Evolutionary conservation across 805 yeast genomes (phyloP).

Genomic region (Candida insectorum): DNA sequence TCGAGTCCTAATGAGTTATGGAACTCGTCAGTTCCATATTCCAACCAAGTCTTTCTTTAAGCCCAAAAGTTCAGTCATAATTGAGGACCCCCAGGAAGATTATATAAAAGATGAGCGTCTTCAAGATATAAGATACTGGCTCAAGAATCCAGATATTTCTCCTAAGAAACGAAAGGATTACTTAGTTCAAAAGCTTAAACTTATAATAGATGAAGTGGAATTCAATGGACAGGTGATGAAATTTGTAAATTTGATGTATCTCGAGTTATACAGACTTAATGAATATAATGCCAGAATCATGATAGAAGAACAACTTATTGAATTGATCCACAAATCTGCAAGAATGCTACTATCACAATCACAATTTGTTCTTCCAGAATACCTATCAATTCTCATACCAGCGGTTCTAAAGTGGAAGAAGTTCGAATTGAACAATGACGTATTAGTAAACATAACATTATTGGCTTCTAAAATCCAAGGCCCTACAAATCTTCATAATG

Average conservation of each 20-base stretch:
- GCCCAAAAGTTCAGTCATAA: constrained; percentile 3
- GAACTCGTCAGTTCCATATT: too few species aligned
- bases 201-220: constrained; percentile 4
- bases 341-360: constrained; percentile 3
- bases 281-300: not conserved
- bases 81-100: constrained; percentile 12
- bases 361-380: constrained; percentile 20
- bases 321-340: constrained; percentile 4
- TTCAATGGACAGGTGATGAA: constrained; percentile 3
- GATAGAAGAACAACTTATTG: not conserved
- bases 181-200: constrained; percentile 4
- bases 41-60: too few species aligned
- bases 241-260: constrained; percentile 7
- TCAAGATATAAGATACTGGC: constrained; percentile 9
- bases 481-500: constrained; percentile 1
- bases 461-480: constrained; percentile 19
- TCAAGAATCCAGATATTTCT: constrained; percentile 8
- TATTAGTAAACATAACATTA: constrained; percentile 24
- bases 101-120: constrained; percentile 3
- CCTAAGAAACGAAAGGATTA: not conserved
- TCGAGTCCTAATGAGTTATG: too few species aligned
- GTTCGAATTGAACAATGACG: constrained; percentile 14
- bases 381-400: constrained; percentile 22
- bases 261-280: constrained; percentile 12
- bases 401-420: constrained; percentile 13